Evolutionary conservation across 176 grass and related monocot species (phyloP).

Genomic region (Aechmea fasciata): DNA sequence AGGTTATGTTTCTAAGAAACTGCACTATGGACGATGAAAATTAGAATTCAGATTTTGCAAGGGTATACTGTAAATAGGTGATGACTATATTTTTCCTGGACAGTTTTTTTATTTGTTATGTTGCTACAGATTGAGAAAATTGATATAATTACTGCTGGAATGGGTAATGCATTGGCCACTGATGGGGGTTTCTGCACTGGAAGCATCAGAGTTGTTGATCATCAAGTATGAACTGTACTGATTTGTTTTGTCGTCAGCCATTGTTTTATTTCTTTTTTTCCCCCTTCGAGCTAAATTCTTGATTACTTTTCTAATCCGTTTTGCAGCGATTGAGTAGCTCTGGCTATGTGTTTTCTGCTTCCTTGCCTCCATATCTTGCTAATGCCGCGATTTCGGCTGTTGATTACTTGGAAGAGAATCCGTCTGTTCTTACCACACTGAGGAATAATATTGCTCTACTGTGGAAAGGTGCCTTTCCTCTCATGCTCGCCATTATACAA

Average conservation of each 20-base stretch:
- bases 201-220: constrained; percentile 92
- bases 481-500: constrained; percentile 2
- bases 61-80: too few relatives aligned
- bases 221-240: constrained; percentile 55
- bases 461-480: constrained; percentile 38
- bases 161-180: constrained; percentile 91
- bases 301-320: constrained; percentile 11
- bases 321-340: constrained; percentile 85
- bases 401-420: constrained; percentile 78
- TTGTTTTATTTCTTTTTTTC: constrained; percentile 2
- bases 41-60: too few relatives aligned
- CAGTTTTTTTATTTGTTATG: constrained; percentile 22
- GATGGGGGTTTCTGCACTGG: constrained; percentile 95
- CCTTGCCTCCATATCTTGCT: constrained; percentile 89
- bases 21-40: too few relatives aligned
- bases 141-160: constrained; percentile 96
- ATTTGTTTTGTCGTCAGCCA: neutral
- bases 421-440: constrained; percentile 50
- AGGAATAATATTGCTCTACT: constrained; percentile 57
- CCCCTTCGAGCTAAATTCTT: constrained; percentile 16
- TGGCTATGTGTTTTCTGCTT: constrained; percentile 93
- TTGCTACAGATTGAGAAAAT: constrained; percentile 79
- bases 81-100: constrained; percentile 3
- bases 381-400: constrained; percentile 83
- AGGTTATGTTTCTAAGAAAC: too few relatives aligned